Evolutionary conservation across 2,329 filamentous ascomycete species (phyloP), one percentile per base, ranked within the genome.

Genomic region (Plectosphaerella cucumerina): DNA sequence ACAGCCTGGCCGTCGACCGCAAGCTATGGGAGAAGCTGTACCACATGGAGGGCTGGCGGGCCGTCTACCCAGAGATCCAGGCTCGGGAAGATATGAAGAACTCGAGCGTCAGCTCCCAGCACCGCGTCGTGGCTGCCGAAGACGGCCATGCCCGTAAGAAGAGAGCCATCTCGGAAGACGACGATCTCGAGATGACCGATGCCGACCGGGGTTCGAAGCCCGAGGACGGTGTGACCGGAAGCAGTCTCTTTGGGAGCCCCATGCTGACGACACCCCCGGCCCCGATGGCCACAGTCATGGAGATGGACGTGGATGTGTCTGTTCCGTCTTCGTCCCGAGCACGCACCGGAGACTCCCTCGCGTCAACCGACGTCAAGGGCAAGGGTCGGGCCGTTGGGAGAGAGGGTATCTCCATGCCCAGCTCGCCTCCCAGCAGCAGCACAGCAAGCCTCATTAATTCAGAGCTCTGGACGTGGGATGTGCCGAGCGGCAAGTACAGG

Each of bases 1-100:
- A 92, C 56, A 78, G 81, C 17, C 77, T 94, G 17, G 86, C 93
- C 6, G 71, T 91, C 48, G 94, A 99, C 67, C 83, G 89, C 33
- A 87, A 88, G 54, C 72, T 97, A 23, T 99, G 94, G 94, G 86
- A 90, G 64, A 78, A 83, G 14, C 71, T 96, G 14, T 99, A 96
- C 68, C 79, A 85, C 34, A 71, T 85, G 8, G 92, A 97, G 70
- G 94, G 94, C 6, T 99, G 94, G 89, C 84, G 84, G 57, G 81
- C 87, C 6, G 77, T 92, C 55, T 69, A 72, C 8, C 70, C 74
- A 10, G 87, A 90, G 58, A 82, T 96, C 23, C 71, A 73, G 39
- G 69, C 73, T 3, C 90, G 84, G 57, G 89, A 95, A 65, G 37
- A 48, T 11, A 12, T 39, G n/a, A 42, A 42, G 35, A 64, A 66